Evolutionary conservation across 257 asterid species (phyloP), one percentile per base, ranked within the genome.

Genomic region (Fraxinus cuspidata): DNA sequence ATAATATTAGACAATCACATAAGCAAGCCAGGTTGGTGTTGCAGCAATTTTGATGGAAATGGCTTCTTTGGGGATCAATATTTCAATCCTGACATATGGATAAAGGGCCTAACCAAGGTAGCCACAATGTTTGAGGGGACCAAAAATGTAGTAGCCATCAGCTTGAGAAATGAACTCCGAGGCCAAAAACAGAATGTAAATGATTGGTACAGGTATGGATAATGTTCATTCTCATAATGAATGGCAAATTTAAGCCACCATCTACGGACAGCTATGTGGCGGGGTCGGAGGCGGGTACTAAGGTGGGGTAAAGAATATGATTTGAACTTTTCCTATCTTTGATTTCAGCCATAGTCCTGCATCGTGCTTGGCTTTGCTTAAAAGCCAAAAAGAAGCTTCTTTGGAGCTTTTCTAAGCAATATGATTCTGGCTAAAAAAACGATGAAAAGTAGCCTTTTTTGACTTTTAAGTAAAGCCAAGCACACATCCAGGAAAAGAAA

Each of bases 11-110:
- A 96, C 84, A 96, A 96, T 85, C 99, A 93, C 83, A 84, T 89
- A 71, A 96, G 97, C 76, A 96, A 88, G 80, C 99, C 97, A 25
- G 98, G 99, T 25, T 92, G 98, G 98, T 90, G 99, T 68, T 96
- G 99, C 82, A 93, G 98, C 86, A 88, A 71, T 29, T 81, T 29
- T 40, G 98, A 93, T 68, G 99, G 97, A 23, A 92, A 90, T 83
- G 98, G 98, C 37, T 93, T 96, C 89, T 96, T 96, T 34, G 97
- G 99, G 5, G 98, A 96, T 58, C 64, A 64, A 25, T 93, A 92
- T 77, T 92, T 96, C 73, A 82, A 90, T 64, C 95, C 99, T 11
- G 88, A 89, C 21, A 78, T 85, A 7, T 96, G 99, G 98, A 82
- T 92, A 73, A 81, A 82, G 32, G 99, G 98, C 72, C 88, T 96